These are phyloP conservation scores for Knufia fluminis DNA, from an alignment of 2,329 filamentous ascomycete species.

Conservation along the genomic window DNA sequence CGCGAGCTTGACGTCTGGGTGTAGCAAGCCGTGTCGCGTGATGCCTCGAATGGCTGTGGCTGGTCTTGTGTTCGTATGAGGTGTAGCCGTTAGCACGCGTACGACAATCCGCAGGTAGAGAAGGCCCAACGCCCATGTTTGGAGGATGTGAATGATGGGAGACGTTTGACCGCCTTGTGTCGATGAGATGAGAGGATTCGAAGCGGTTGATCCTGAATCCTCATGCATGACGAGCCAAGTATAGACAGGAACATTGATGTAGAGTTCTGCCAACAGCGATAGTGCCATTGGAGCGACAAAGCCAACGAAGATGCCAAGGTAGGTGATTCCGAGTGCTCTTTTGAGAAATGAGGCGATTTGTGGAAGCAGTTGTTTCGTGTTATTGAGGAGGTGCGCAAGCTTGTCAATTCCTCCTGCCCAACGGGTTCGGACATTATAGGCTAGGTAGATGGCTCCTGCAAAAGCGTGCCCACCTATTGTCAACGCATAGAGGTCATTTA, in stretches of 20 bases:
- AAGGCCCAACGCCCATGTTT: conserved; percentile 88
- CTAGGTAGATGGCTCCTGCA: conserved; percentile 56
- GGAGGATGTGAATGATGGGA: conserved; percentile 77
- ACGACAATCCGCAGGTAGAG: conserved; percentile 74
- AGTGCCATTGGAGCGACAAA: conserved; percentile 75
- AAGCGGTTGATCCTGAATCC: background rate
- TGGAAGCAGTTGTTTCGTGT: conserved; percentile 17
- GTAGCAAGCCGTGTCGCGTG: conserved; percentile 63
- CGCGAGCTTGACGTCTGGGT: conserved; percentile 68
- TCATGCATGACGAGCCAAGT: conserved; percentile 51
- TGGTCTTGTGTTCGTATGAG: conserved; percentile 45
- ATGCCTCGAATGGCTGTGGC: conserved; percentile 67
- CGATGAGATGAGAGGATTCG: conserved; percentile 15
- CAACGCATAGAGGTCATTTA: conserved; percentile 96
- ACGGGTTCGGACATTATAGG: conserved; percentile 22
- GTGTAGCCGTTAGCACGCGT: conserved; percentile 48
- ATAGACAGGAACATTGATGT: conserved; percentile 76
- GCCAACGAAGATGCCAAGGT: conserved; percentile 65
- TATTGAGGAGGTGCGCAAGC: conserved; percentile 10
- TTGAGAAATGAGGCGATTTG: conserved; percentile 13
- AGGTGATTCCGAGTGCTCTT: conserved; percentile 49
- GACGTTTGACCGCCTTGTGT: conserved; percentile 19
- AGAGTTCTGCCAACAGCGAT: conserved; percentile 74
- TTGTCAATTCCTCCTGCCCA: conserved; percentile 5
- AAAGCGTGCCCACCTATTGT: conserved; percentile 80